Conservation (phyloP, 257 asterid species). For the Linderniella brevidens region DNA sequence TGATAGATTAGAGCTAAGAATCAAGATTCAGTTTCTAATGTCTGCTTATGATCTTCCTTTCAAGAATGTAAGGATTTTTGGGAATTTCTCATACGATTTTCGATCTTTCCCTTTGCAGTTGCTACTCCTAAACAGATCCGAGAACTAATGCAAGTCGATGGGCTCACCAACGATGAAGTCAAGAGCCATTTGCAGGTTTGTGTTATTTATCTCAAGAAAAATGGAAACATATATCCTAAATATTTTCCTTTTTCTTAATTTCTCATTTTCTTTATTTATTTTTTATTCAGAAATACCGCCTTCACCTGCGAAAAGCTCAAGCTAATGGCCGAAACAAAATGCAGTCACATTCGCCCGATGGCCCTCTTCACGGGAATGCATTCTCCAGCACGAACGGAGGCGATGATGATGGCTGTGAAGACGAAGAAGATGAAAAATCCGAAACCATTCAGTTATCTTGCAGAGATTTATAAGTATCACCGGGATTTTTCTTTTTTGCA, state of each 20-base stretch:
- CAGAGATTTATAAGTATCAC: too few relatives aligned
- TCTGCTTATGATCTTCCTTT: too few relatives aligned
- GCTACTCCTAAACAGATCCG: slow-evolving; percentile 98
- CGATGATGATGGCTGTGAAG: slow-evolving; percentile 19
- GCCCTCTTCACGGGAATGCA: slow-evolving; percentile 29
- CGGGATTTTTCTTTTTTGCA: too few relatives aligned
- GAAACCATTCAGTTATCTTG: slow-evolving; percentile 11
- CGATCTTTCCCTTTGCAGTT: slow-evolving; percentile 25
- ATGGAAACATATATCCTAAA: not conserved
- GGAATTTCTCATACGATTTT: not conserved
- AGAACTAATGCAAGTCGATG: slow-evolving; percentile 94
- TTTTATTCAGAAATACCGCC: slow-evolving; percentile 58
- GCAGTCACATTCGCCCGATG: slow-evolving; percentile 42
- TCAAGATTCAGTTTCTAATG: too few relatives aligned
- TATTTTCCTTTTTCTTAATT: not conserved
- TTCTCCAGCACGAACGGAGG: slow-evolving; percentile 18
- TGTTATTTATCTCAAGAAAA: not conserved
- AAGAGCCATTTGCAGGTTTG: slow-evolving; percentile 83
- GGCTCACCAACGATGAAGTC: slow-evolving; percentile 94
- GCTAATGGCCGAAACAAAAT: slow-evolving; percentile 9
- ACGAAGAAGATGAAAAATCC: slow-evolving; percentile 35
- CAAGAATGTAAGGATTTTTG: not conserved
- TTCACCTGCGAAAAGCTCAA: slow-evolving; percentile 39
- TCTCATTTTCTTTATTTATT: not conserved
- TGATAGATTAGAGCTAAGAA: too few relatives aligned